Evolutionary conservation across 1,139 yeast genomes (phyloP), one percentile per base, ranked within the genome.

Genomic region (Meyerozyma guilliermondii): DNA sequence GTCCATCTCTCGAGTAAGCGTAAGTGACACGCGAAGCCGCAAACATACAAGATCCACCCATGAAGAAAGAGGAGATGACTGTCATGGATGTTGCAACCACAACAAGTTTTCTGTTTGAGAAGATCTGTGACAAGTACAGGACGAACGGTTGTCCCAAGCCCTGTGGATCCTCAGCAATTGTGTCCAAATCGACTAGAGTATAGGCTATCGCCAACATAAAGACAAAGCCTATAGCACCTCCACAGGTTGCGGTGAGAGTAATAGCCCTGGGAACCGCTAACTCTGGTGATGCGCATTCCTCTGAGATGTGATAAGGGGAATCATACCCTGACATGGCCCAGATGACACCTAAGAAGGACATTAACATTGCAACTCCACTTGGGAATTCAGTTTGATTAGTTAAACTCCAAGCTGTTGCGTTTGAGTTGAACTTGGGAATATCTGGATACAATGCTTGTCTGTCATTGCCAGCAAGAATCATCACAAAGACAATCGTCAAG

Each of bases 241-340:
- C 87, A 39, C 71, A 63, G 8, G 74, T 58, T n/a, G 86, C 71
- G 10, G 87, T 81, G 63, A 81, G 60, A 13, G 80, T 80, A 50
- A 83, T 81, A 28, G 87, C 87, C 46, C 75, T 68, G 14, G 89
- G 88, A 7, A 83, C 80, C 4, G 85, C 81, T 28, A 66, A 63
- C n/a, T 72, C 66, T 8, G 88, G 86, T 56, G 82, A 81, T 36
- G 82, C 66, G 54, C 86, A 80, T 55, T 83, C 88, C 59, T 83
- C 92, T 14, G 87, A 74, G 43, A 83, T 64, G 54, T 83, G 89
- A 68, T 82, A 83, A 0, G 89, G 86, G 17, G 86, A 77, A 57
- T 83, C 91, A 54, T 80, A 83, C 17, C 89, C 89, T 39, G 84
- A 76, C 84, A 83, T 81, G 29, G 85, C 79, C 89, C 89, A 83